phyloP scores from a whole-genome alignment of 805 yeast species.

The Kodamaea hsintzibuensis region DNA sequence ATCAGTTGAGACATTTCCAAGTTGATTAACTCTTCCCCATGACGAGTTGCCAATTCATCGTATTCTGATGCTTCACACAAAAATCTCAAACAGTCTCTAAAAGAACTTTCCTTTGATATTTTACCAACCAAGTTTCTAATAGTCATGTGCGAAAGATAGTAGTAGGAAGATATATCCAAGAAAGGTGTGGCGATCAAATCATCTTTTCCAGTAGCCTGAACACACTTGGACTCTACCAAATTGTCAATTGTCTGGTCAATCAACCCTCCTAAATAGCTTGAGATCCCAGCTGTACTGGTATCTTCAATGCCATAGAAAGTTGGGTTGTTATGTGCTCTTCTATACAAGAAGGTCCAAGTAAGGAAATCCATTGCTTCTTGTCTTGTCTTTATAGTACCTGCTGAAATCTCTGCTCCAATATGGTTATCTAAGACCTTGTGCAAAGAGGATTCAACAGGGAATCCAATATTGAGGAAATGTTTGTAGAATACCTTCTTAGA shows the following conservation, averaged over 20 bases:
- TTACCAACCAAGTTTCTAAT: constrained; percentile 65
- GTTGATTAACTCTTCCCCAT: constrained; percentile 87
- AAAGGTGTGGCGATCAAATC: constrained; percentile 72
- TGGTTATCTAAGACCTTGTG: constrained; percentile 79
- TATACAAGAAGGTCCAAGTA: constrained; percentile 73
- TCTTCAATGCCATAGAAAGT: constrained; percentile 76
- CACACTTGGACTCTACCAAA: constrained; percentile 72
- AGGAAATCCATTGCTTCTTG: constrained; percentile 75
- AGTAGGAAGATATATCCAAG: constrained; percentile 83
- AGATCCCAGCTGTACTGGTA: constrained; percentile 52
- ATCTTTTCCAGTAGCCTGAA: constrained; percentile 48
- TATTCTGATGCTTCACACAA: constrained; percentile 72
- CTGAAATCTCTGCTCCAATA: constrained; percentile 76
- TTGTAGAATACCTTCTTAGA: constrained; percentile 74
- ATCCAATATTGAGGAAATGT: constrained; percentile 74
- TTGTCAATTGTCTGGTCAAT: constrained; percentile 70
- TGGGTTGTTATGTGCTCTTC: constrained; percentile 77
- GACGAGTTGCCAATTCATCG: constrained; percentile 86
- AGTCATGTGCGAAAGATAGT: constrained; percentile 89
- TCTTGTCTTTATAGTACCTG: constrained; percentile 62
- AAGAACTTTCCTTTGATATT: constrained; percentile 46
- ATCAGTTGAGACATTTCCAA: constrained; percentile 77
- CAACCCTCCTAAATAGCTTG: constrained; percentile 57
- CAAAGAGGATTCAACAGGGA: constrained; percentile 79
- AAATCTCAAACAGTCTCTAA: constrained; percentile 64